phyloP scores from a whole-genome alignment of 345 rosid genomes.

The Bruguiera gymnorhiza region DNA sequence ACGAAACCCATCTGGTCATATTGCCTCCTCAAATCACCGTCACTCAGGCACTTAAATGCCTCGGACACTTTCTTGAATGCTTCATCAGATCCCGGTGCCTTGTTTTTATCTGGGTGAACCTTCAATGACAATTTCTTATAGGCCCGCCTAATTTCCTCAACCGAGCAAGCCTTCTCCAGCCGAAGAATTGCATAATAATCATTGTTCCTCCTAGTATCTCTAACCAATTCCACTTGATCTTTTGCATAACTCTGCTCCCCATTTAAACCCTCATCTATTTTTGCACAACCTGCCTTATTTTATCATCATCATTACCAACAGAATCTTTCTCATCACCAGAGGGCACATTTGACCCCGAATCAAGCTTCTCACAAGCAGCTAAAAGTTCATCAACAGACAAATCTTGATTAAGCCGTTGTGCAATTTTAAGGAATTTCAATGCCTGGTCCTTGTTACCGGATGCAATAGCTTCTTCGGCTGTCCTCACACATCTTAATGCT shows the following conservation, averaged over 20 bases:
- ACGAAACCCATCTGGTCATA: conserved; percentile 73
- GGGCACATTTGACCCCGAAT: conserved; percentile 22
- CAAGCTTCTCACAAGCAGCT: conserved; percentile 62
- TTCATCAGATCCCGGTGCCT: conserved; percentile 89
- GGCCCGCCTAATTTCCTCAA: conserved; percentile 71
- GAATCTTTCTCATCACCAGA: conserved; percentile 20
- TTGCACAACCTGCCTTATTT: conserved; percentile 21
- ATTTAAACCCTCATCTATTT: conserved; percentile 26
- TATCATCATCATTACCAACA: conserved; percentile 12
- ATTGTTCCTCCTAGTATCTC: conserved; percentile 46
- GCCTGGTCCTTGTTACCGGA: conserved; percentile 62
- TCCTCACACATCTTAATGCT: conserved; percentile 57
- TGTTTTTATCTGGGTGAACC: conserved; percentile 95
- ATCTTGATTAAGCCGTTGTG: conserved; percentile 52
- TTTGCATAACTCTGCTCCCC: conserved; percentile 42
- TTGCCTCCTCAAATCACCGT: conserved; percentile 59
- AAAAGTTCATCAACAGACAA: conserved; percentile 48
- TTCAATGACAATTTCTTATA: conserved; percentile 81
- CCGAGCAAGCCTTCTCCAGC: conserved; percentile 63
- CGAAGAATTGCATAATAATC: conserved; percentile 74
- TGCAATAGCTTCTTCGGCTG: conserved; percentile 71
- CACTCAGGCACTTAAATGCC: conserved; percentile 81
- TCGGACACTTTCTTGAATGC: conserved; percentile 72
- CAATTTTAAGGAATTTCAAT: conserved; percentile 61
- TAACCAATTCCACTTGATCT: conserved; percentile 57